Conservation (phyloP, 2,329 filamentous ascomycete species). For the Achaetomium macrosporum region DNA sequence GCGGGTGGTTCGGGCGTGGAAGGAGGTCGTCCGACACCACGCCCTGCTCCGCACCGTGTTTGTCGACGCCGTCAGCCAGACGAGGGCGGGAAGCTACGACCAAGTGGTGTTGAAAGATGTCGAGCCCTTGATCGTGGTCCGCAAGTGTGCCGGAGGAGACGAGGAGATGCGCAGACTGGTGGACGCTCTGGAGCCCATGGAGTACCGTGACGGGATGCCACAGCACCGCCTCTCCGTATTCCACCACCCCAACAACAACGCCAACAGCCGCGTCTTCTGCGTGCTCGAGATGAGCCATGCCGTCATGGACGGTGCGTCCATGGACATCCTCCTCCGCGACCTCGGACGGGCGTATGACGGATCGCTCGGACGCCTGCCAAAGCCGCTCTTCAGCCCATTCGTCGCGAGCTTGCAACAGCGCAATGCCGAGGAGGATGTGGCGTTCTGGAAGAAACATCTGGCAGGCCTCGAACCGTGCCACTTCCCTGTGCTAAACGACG, state of each 20-base stretch:
- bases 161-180: conserved; percentile 27
- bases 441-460: conserved; percentile 41
- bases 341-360: conserved; percentile 39
- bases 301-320: conserved; percentile 46
- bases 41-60: conserved; percentile 28
- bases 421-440: neutral
- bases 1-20: conserved; percentile 23
- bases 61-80: conserved; percentile 20
- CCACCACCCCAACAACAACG: conserved; percentile 23
- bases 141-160: conserved; percentile 6
- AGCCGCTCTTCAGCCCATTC: conserved; percentile 20
- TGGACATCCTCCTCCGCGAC: conserved; percentile 43
- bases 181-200: conserved; percentile 29
- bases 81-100: conserved; percentile 19
- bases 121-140: conserved; percentile 8
- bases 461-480: conserved; percentile 40
- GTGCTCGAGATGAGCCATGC: conserved; percentile 47
- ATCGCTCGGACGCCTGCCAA: neutral
- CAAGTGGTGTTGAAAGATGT: conserved; percentile 27
- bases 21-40: conserved; percentile 24
- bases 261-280: conserved; percentile 32
- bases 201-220: conserved; percentile 14
- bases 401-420: conserved; percentile 16
- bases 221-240: conserved; percentile 36
- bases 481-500: conserved; percentile 33